Evolutionary conservation across 2,329 filamentous ascomycete species (phyloP).

Genomic region (Emergomyces pasteurianus): DNA sequence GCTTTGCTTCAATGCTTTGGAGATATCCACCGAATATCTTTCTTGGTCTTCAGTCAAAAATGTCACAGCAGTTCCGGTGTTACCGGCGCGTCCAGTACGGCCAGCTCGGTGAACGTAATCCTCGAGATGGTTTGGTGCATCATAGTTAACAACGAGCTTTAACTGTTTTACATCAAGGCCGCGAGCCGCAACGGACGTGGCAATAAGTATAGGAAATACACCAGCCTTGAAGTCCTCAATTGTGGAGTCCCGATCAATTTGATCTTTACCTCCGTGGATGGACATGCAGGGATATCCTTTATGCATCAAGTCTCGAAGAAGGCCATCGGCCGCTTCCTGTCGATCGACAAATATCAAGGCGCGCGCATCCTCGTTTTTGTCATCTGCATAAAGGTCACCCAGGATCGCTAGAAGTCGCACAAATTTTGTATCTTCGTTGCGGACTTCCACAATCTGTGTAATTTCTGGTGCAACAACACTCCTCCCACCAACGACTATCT

Average conservation of each 20-base stretch:
- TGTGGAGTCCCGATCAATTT: conserved; percentile 82
- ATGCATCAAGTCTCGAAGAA: conserved; percentile 64
- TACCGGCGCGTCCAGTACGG: conserved; percentile 85
- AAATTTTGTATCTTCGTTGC: conserved; percentile 74
- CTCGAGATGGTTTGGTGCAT: conserved; percentile 86
- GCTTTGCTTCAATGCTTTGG: conserved; percentile 85
- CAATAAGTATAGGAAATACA: conserved; percentile 77
- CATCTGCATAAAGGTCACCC: conserved; percentile 61
- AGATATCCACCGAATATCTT: conserved; percentile 76
- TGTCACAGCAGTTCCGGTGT: conserved; percentile 87
- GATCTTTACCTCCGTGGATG: conserved; percentile 87
- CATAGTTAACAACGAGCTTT: conserved; percentile 91
- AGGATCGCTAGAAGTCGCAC: conserved; percentile 71
- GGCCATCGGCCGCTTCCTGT: conserved; percentile 76
- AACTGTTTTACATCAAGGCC: conserved; percentile 93
- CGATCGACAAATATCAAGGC: conserved; percentile 85
- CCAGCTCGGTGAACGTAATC: conserved; percentile 94
- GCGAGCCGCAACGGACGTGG: conserved; percentile 88
- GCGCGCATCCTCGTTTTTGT: conserved; percentile 77
- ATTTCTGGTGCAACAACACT: conserved; percentile 61
- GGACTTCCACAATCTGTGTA: conserved; percentile 81
- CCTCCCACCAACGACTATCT: conserved; percentile 83
- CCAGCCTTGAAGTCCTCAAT: conserved; percentile 91
- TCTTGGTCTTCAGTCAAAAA: conserved; percentile 89
- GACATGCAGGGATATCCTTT: conserved; percentile 88